Base-by-base conservation (phyloP, 1,284 basidiomycete genomes). In the Melanopsichium pennsylvanicum region DNA sequence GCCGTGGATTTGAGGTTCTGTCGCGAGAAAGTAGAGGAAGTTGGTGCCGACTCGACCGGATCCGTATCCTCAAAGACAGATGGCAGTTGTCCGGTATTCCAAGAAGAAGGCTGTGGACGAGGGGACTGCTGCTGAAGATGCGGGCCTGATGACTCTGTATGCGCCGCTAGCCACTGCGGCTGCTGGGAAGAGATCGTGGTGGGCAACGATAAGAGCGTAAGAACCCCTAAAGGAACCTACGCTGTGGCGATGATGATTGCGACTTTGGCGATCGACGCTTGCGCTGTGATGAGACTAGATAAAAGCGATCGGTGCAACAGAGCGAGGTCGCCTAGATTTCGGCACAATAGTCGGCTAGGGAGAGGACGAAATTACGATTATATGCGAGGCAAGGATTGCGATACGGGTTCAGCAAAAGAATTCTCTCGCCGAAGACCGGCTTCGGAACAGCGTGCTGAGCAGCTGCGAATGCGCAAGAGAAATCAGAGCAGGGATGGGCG, bases 181-280 rank as follows among this genome's bases (percentile, higher is more conserved):
- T 57, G 54, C 36, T 57, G 60, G 16, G 52, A 51, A 36, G 54
- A 57, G 31, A 63, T 63, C 60, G 60, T 63, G 35, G 38, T 56
- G 54, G 60, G 54, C 48, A 51, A 40, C 21, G 39, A 23, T 2
- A n/a, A 29, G 10, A 29, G 60, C 60, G 60, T 52, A 43, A 52
- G 54, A 19, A 35, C 31, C 44, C 21, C 34, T 5, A 33, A 22
- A 57, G 60, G 60, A 44, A 37, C 54, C 49, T 48, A 63, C 60
- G 60, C 60, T 47, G 10, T 2, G 15, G 22, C 9, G n/a, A n/a
- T n/a, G n/a, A n/a, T n/a, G n/a, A n/a, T n/a, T n/a, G n/a, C n/a
- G n/a, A n/a, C n/a, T n/a, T n/a, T n/a, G n/a, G n/a, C n/a, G n/a
- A n/a, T n/a, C n/a, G n/a, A n/a, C n/a, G n/a, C n/a, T n/a, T n/a